Evolutionary conservation across 805 yeast genomes (phyloP).

Genomic region (Saccharomycopsis capsularis): DNA sequence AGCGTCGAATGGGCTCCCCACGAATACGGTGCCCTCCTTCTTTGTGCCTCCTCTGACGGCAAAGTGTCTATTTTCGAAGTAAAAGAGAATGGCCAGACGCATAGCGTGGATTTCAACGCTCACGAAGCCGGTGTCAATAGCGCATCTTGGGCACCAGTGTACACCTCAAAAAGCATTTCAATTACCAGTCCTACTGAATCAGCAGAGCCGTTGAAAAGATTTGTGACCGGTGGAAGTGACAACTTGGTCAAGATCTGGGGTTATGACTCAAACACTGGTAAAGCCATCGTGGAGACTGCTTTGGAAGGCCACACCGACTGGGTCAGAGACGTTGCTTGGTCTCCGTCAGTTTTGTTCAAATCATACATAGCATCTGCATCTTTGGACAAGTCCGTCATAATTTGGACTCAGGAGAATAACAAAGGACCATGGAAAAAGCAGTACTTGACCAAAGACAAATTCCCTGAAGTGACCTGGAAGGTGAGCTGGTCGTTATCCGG

Average conservation of each 20-base stretch:
- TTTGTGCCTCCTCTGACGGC: slow-evolving; percentile 93
- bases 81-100: slow-evolving; percentile 76
- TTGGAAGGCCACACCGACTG: slow-evolving; percentile 92
- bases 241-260: slow-evolving; percentile 90
- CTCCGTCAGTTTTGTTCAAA: slow-evolving; percentile 80
- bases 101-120: slow-evolving; percentile 53
- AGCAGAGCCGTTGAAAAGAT: slow-evolving; percentile 51
- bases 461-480: slow-evolving; percentile 98
- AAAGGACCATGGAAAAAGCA: slow-evolving; percentile 76
- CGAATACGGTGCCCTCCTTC: slow-evolving; percentile 86
- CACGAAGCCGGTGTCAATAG: slow-evolving; percentile 93
- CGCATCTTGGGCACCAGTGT: slow-evolving; percentile 88
- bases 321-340: slow-evolving; percentile 99
- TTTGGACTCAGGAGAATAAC: slow-evolving; percentile 81
- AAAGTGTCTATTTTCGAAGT: slow-evolving; percentile 85
- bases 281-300: slow-evolving; percentile 65
- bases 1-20: slow-evolving; percentile 96
- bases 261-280: slow-evolving; percentile 46
- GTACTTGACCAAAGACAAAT: slow-evolving; percentile 65
- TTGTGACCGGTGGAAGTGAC: slow-evolving; percentile 94
- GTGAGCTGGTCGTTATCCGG: slow-evolving; percentile 97
- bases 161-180: slow-evolving; percentile 26
- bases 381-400: slow-evolving; percentile 88
- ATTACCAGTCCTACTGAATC: slow-evolving; percentile 25
- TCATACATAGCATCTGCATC: slow-evolving; percentile 95